Evolutionary conservation across 2,329 filamentous ascomycete genomes (phyloP).

Genomic region (Coniochaeta pulveracea): DNA sequence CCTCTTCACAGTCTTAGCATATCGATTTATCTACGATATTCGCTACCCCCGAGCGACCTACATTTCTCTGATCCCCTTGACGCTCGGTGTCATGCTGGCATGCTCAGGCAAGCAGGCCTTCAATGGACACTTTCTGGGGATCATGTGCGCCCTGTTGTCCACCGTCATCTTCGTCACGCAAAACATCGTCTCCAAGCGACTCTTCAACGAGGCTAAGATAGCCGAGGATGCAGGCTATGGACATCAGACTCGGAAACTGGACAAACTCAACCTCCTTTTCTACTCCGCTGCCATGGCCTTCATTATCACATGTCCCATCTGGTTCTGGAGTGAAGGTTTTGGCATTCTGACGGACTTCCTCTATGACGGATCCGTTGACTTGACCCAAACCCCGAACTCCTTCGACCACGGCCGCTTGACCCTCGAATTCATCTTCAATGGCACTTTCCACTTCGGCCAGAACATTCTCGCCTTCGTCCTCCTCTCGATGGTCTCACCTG

Average conservation of each 20-base stretch:
- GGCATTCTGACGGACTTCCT: constrained; percentile 67
- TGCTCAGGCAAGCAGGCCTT: constrained; percentile 75
- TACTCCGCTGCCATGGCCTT: constrained; percentile 96
- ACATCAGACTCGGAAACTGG: constrained; percentile 63
- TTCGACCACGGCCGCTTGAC: constrained; percentile 63
- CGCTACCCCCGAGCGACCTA: constrained; percentile 82
- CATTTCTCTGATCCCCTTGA: constrained; percentile 79
- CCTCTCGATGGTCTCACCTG: constrained; percentile 85
- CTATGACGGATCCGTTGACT: constrained; percentile 64
- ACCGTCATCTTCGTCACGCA: constrained; percentile 93
- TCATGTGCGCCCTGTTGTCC: constrained; percentile 79
- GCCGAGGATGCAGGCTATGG: constrained; percentile 65
- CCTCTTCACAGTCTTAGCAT: constrained; percentile 88
- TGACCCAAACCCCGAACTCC: constrained; percentile 48
- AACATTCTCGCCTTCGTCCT: constrained; percentile 92
- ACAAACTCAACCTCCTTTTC: constrained; percentile 92
- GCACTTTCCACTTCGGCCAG: constrained; percentile 90
- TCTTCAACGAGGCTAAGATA: constrained; percentile 88
- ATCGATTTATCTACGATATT: constrained; percentile 80
- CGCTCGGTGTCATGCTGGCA: constrained; percentile 87
- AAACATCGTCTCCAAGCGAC: constrained; percentile 95
- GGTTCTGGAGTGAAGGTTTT: constrained; percentile 86
- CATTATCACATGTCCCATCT: constrained; percentile 76
- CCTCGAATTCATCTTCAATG: constrained; percentile 94
- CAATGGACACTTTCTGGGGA: constrained; percentile 79